Evolutionary conservation across 371 early-diverging fungal genomes (phyloP).

Genomic region (Dichotomocladium elegans): DNA sequence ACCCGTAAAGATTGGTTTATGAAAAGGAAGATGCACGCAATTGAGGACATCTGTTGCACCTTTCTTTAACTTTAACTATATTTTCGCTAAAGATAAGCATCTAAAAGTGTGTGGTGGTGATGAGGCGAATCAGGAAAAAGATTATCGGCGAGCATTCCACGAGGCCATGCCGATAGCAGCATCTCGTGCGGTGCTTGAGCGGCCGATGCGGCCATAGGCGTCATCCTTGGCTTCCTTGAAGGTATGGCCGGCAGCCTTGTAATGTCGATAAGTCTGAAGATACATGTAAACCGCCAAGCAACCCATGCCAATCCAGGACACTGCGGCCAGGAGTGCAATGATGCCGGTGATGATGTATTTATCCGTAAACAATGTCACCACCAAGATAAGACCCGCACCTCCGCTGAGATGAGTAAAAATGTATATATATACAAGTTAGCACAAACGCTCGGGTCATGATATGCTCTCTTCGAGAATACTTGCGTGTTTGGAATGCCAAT

Average conservation of each 20-base stretch:
- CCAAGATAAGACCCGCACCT: slow-evolving; percentile 78
- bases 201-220: slow-evolving; percentile 52
- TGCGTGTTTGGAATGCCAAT: slow-evolving; percentile 77
- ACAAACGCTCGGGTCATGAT: no score
- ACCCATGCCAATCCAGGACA: slow-evolving; percentile 66
- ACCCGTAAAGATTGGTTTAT: no score
- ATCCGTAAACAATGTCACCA: slow-evolving; percentile 69
- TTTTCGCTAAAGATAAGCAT: no score
- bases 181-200: slow-evolving; percentile 47
- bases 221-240: slow-evolving; percentile 80
- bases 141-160: slow-evolving; percentile 38
- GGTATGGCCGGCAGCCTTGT: slow-evolving; percentile 78
- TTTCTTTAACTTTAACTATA: no score
- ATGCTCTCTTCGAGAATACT: slow-evolving; percentile 21
- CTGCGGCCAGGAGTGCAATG: slow-evolving; percentile 64
- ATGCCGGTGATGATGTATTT: slow-evolving; percentile 64
- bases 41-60: no score
- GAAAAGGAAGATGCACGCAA: no score
- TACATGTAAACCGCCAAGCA: slow-evolving; percentile 56
- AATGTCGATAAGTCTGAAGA: slow-evolving; percentile 68
- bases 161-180: slow-evolving; percentile 51
- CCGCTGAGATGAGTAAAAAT: slow-evolving; percentile 48
- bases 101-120: not conserved
- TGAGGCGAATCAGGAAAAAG: not conserved
- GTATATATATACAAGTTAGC: not conserved